phyloP scores from a whole-genome alignment of 2,329 filamentous ascomycete genomes.

The Shiraia bambusicola region DNA sequence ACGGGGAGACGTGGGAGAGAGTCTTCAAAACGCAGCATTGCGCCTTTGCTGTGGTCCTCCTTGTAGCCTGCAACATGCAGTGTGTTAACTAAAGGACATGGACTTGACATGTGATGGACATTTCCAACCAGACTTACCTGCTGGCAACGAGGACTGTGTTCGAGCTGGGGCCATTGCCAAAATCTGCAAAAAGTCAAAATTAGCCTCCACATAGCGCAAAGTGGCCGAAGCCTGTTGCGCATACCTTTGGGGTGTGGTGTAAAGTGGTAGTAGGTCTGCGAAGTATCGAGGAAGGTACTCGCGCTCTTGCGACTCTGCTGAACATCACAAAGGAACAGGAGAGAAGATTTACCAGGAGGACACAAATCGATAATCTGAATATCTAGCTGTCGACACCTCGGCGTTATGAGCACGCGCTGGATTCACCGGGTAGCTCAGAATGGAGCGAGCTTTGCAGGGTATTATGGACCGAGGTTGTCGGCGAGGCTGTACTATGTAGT shows the following conservation, averaged over 20 bases:
- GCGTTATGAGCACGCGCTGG: constrained; percentile 24
- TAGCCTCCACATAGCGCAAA: constrained; percentile 5
- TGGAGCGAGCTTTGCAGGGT: constrained; percentile 6
- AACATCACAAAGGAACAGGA: constrained; percentile 39
- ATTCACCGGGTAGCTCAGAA: constrained; percentile 16
- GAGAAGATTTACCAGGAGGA: constrained; percentile 7
- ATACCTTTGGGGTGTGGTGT: constrained; percentile 36
- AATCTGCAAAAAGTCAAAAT: constrained; percentile 25
- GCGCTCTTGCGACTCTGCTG: constrained; percentile 43
- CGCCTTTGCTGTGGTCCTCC: constrained; percentile 76
- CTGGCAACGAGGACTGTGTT: constrained; percentile 51
- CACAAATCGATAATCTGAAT: constrained; percentile 13
- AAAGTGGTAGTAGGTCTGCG: constrained; percentile 33
- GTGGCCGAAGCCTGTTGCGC: constrained; percentile 1
- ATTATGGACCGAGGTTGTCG: constrained; percentile 22
- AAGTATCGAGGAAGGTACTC: constrained; percentile 42
- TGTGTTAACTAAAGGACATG: background rate
- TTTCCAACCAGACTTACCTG: constrained; percentile 38
- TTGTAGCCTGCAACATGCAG: constrained; percentile 63
- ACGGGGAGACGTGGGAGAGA: constrained; percentile 80
- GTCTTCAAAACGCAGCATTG: constrained; percentile 82
- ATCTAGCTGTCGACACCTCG: constrained; percentile 22
- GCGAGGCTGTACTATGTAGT: too few species aligned
- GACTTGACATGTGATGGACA: constrained; percentile 17
- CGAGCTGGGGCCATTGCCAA: constrained; percentile 40